Evolutionary conservation across 805 yeast species (phyloP), one percentile per base, ranked within the genome.

Genomic region (Schwanniomyces yamadae): DNA sequence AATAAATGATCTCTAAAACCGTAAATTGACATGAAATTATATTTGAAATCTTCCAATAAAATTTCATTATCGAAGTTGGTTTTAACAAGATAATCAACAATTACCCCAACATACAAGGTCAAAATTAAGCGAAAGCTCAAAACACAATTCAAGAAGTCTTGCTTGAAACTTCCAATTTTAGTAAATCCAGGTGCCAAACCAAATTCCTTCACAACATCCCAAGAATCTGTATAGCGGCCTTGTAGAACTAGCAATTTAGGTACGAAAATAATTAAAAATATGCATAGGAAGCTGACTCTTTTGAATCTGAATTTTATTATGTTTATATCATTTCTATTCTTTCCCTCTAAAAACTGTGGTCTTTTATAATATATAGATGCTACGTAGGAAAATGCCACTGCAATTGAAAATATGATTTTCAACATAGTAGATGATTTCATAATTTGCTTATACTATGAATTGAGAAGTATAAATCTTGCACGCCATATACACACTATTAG

Each of bases 1-100:
- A 82, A 63, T 0, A 84, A 37, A 31, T 77, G 67, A 52, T 82
- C 80, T 40, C 93, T 57, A 16, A 78, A 22, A 1, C 79, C 78
- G 17, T 58, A 54, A 4, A 75, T 39, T 6, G 61, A 56, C 6
- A 24, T 10, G 15, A 63, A 47, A 16, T 46, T 52, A 1, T 45
- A 40, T 1, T 4, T 5, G 12, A 61, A 38, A 19, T 57, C 67
- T 37, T 28, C 36, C 15, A 14, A 27, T 16, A 23, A 40, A 22
- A 10, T 36, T 6, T 13, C 5, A 16, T 12, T 19, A 6, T 16
- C 12, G 10, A 18, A 28, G 2, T 28, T 17, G 10, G 16, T 17
- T 4, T 30, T 31, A 11, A 23, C 4, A 3, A 68, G 8, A 27
- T 57, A 54, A 23, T 72, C 66, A 6, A 61, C 33, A 3, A 76